Base-by-base conservation (phyloP, 2,329 filamentous ascomycete genomes). In the Fusarium oxysporum region DNA sequence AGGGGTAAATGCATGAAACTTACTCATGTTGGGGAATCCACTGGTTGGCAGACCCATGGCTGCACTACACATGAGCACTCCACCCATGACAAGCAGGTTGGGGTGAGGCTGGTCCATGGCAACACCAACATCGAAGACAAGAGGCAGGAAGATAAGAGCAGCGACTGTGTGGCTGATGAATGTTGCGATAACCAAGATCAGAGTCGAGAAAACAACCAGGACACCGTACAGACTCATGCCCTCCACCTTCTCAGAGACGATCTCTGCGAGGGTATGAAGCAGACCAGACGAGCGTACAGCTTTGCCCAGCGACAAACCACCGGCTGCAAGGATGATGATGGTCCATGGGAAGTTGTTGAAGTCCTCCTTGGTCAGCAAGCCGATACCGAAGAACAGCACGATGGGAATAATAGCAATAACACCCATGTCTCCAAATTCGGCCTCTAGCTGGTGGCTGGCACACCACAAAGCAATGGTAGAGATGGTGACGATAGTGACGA, bases 261-360 rank as follows among this genome's bases (percentile, higher is more conserved):
- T 83, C 10, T 87, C 85, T 5, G 96, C 96, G 55, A 99, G 92
- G 1, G 95, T 97, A 80, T 97, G 93, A 37, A 99, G 86, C 16
- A 99, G 87, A 3, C 96, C 96, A 0, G 96, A 98, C 1, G 94
- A 96, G 72, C 95, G 96, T 65, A 99, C 96, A 0, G 96, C 93
- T 81, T 97, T 98, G 63, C 96, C 96, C 0, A 99, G 90, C 3
- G 95, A 95, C 38, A 99, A 85, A 12, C 96, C 96, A 51, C 96
- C 96, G 0, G 96, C 96, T 1, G 96, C 96, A 25, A 99, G 91
- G 78, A 99, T 98, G 83, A 99, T 98, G 82, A 99, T 99, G 25
- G 97, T 99, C 96, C 96, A 99, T 43, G 98, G 92, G 82, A 99
- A 99, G 82, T 99, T 99, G 86, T 99, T 99, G 81, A 99, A 99